phyloP scores from a whole-genome alignment of 2,329 filamentous ascomycete species.

The Fusarium annulatum region DNA sequence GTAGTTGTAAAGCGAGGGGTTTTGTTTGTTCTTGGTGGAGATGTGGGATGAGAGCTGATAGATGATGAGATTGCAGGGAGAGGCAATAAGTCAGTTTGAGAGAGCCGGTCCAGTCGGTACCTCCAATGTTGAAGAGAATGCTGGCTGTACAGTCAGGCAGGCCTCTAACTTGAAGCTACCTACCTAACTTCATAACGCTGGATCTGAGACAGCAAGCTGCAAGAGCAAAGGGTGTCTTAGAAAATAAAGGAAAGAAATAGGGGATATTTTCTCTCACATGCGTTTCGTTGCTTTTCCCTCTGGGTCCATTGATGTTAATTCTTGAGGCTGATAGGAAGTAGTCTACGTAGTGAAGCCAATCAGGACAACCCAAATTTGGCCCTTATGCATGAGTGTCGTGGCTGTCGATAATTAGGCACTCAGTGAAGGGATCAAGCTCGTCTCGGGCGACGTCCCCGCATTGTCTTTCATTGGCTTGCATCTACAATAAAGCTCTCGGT shows the following conservation, averaged over 20 bases:
- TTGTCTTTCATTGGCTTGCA: conserved; percentile 30
- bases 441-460: conserved; percentile 37
- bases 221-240: neutral
- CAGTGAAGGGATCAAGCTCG: conserved; percentile 50
- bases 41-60: conserved; percentile 26
- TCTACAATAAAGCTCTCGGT: neutral
- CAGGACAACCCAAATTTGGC: conserved; percentile 19
- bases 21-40: neutral
- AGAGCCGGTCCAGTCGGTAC: neutral
- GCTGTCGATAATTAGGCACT: conserved; percentile 51
- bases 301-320: neutral
- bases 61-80: conserved; percentile 17
- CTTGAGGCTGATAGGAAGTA: conserved; percentile 22
- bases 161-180: neutral
- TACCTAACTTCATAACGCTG: conserved; percentile 4
- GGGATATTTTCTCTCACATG: neutral
- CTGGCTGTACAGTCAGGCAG: neutral
- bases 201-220: neutral
- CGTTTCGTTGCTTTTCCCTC: neutral
- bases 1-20: conserved; percentile 28
- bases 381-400: conserved; percentile 59
- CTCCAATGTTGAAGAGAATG: neutral
- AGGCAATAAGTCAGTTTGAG: neutral
- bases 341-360: conserved; percentile 11
- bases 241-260: conserved; percentile 10